Conservation (phyloP, 2,329 filamentous ascomycete genomes). For the Pezicula carpinea region DNA sequence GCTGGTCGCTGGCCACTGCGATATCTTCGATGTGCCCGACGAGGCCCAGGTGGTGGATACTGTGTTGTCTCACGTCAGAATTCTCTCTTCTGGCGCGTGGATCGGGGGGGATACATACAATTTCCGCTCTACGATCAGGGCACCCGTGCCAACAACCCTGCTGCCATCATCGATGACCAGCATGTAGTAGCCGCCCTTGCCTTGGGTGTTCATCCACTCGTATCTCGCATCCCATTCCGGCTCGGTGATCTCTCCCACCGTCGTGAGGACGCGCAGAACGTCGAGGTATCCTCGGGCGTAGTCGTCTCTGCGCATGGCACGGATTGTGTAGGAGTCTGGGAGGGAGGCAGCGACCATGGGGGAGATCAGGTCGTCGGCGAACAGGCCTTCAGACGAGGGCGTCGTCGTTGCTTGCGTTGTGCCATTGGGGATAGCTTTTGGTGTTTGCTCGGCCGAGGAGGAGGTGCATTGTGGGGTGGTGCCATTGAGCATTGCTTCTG, state of each 20-base stretch:
- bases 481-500: constrained; percentile 1
- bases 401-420: constrained; percentile 1
- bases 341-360: constrained; percentile 66
- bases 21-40: constrained; percentile 99
- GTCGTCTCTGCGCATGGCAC: constrained; percentile 74
- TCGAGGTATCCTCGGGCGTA: constrained; percentile 82
- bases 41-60: constrained; percentile 73
- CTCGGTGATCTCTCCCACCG: constrained; percentile 78
- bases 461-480: not conserved
- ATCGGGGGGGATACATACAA: constrained; percentile 54
- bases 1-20: constrained; percentile 88
- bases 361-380: constrained; percentile 73
- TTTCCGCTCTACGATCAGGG: constrained; percentile 88
- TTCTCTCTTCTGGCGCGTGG: not conserved
- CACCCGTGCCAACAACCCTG: constrained; percentile 77
- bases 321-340: constrained; percentile 77
- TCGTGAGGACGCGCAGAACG: constrained; percentile 85
- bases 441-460: not conserved
- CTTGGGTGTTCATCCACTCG: constrained; percentile 68
- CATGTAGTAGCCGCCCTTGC: constrained; percentile 72
- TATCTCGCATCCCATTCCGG: constrained; percentile 72
- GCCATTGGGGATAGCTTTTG: constrained; percentile 4
- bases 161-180: constrained; percentile 76
- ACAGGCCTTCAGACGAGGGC: constrained; percentile 54
- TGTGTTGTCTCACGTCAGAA: constrained; percentile 31